Percentiles rank a stretch among this genome's conserved stretches.
Evolutionary conservation across 192 early-diverging fungal species (phyloP).

Genomic region (Coemansia sp.): DNA sequence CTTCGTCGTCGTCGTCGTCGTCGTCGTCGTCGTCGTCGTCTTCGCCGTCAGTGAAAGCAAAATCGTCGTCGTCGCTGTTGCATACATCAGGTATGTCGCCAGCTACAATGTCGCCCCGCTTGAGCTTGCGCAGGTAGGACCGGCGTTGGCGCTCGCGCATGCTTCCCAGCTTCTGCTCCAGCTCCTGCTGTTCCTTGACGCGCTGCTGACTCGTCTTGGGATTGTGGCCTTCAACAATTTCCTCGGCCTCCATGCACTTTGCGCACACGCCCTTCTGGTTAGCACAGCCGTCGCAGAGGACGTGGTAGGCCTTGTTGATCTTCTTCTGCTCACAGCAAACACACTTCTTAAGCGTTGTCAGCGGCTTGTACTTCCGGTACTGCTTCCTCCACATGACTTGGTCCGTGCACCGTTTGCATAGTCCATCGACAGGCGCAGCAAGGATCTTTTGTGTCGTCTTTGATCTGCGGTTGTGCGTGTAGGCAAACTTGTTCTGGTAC

Average conservation of each 20-base stretch:
- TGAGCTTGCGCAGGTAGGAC: slow-evolving; percentile 75
- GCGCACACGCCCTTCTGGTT: slow-evolving; percentile 79
- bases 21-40: slow-evolving; percentile 55
- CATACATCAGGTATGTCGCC: slow-evolving; percentile 26
- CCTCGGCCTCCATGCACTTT: slow-evolving; percentile 74
- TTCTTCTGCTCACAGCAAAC: slow-evolving; percentile 71
- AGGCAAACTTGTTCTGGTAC: slow-evolving; percentile 88
- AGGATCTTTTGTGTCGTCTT: slow-evolving; percentile 74
- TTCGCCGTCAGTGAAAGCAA: slow-evolving; percentile 56
- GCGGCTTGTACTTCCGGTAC: slow-evolving; percentile 96
- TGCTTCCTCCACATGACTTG: slow-evolving; percentile 83
- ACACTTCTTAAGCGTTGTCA: slow-evolving; percentile 84
- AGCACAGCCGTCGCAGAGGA: slow-evolving; percentile 87
- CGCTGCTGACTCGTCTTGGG: slow-evolving; percentile 65
- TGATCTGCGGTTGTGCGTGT: slow-evolving; percentile 82
- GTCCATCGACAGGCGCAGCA: slow-evolving; percentile 72
- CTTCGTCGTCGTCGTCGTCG: slow-evolving; percentile 35
- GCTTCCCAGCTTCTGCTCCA: slow-evolving; percentile 61
- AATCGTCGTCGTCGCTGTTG: slow-evolving; percentile 49
- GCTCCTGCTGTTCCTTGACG: slow-evolving; percentile 68
- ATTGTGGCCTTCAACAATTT: slow-evolving; percentile 60
- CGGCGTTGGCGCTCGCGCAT: slow-evolving; percentile 84
- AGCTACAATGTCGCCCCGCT: slow-evolving; percentile 67
- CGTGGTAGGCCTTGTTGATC: slow-evolving; percentile 93
- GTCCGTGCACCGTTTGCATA: slow-evolving; percentile 73